Base-by-base conservation (phyloP, 371 early-diverging fungal species). In the Mortierella sp. region DNA sequence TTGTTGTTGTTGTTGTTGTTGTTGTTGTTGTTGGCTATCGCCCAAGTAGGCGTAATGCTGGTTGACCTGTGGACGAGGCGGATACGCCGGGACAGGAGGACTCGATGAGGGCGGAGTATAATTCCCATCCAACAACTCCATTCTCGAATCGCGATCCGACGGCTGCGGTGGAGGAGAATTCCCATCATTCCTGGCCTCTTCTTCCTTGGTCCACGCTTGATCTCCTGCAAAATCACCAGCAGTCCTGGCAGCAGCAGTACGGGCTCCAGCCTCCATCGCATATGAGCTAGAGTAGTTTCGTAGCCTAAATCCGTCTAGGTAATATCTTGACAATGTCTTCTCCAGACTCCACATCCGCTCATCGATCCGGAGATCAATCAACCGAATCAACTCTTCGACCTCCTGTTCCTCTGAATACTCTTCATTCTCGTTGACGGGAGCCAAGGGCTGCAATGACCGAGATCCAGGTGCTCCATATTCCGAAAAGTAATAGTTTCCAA, bases 291-390 rank as follows among this genome's bases (percentile, higher is more conserved):
- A 80, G 34, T 84, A 84, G 26, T 84, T 74, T 13, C 84, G 80
- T 14, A 84, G 70, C 42, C 84, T 74, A 73, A 84, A 84, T 21
- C 84, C 84, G 38, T 84, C 84, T n/a, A 84, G 70, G 75, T 84
- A 84, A 47, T 75, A 84, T 70, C 84, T 73, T 10, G 84, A 58
- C 34, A 84, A 42, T 9, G 84, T 84, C 58, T 52, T 71, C 55
- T 84, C 84, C 44, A 84, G 31, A 72, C 80, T 84, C 84, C 84
- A 84, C 84, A 84, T 84, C 60, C 80, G 45, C 26, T 84, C 84
- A 48, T 84, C 84, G 11, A 84, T 80, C 52, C 84, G 48, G 42
- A 84, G 28, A 54, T 84, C 84, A 65, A 84, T 84, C 72, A 84
- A 44, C 60, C 78, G 84, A 21, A 84, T 84, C 63, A 84, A 52